Evolutionary conservation across 106 monocot species (phyloP).

Genomic region (Dendrobium chrysotoxum): DNA sequence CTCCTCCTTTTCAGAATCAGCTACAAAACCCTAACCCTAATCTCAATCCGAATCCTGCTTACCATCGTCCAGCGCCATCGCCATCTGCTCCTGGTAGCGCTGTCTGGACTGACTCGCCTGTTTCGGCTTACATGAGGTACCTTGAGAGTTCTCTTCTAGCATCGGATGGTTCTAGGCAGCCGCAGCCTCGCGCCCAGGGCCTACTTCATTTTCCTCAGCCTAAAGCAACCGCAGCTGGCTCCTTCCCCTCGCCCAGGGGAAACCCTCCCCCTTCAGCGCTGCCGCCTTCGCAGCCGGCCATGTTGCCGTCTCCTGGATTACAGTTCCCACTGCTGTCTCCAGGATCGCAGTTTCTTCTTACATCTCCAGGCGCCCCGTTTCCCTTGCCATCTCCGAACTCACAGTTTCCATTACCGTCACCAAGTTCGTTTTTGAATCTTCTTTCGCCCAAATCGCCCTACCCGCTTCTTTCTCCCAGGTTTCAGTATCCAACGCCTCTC

Average conservation of each 20-base stretch:
- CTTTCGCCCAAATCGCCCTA: conserved; percentile 65
- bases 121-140: conserved; percentile 70
- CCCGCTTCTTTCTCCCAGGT: conserved; percentile 64
- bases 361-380: conserved; percentile 14
- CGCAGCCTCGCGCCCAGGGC: background rate
- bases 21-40: conserved; percentile 17
- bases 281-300: conserved; percentile 7
- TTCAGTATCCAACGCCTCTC: conserved; percentile 48
- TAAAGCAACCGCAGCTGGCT: background rate
- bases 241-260: conserved; percentile 11
- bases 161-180: conserved; percentile 12
- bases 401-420: conserved; percentile 24
- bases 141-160: conserved; percentile 60
- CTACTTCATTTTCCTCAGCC: background rate
- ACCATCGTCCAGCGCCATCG: conserved; percentile 1
- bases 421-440: conserved; percentile 47
- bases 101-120: conserved; percentile 46
- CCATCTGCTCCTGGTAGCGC: conserved; percentile 7
- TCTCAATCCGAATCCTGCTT: conserved; percentile 12
- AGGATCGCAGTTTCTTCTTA: conserved; percentile 9
- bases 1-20: conserved; percentile 13
- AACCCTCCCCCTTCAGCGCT: background rate
- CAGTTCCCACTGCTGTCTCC: conserved; percentile 20
- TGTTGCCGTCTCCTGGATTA: conserved; percentile 17
- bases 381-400: conserved; percentile 31